Evolutionary conservation across 208 protist species (phyloP), one percentile per base, ranked within the genome.

Genomic region (Wallacemonas collosoma): DNA sequence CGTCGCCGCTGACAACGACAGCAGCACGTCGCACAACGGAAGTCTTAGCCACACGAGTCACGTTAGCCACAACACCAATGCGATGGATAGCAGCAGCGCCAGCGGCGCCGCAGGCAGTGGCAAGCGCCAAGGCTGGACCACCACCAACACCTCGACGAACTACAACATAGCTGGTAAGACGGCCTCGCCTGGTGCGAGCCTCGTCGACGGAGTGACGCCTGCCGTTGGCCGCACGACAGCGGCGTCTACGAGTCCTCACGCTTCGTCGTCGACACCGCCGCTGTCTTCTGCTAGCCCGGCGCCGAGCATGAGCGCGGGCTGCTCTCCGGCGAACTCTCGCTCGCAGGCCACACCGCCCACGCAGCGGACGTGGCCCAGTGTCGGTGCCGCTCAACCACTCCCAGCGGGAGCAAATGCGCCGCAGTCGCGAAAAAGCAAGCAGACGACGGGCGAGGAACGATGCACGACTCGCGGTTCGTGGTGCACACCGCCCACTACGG

Each of bases 121-220:
- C 62, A 69, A 69, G 50, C 64, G 64, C 35, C 51, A 69, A 38
- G 64, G 36, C 11, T 69, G 64, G 64, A 69, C 64, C 5, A 45
- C 45, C 48, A 69, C 64, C 9, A 69, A 69, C 50, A 69, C 64
- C 35, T 69, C 64, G 9, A 55, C 50, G 15, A 69, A 69, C 47
- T 69, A 69, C 64, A 69, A 69, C 64, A 36, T 57, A 5, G 51
- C 54, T 26, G 64, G 45, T 26, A 7, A 35, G 4, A 3, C 50
- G 3, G 26, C 26, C 11, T 69, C 64, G 3, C 51, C 64, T 5
- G 17, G 64, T 57, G 64, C 48, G 36, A 47, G 50, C 26, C 26
- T 41, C 9, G 58, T 44, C 44, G 48, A 38, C 9, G 6, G 44
- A 7, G 63, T 1, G 36, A 45, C 57, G 26, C 26, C 26, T 26